Evolutionary conservation across 768 basidiomycete genomes (phyloP).

Genomic region (Tricholoma sp.): DNA sequence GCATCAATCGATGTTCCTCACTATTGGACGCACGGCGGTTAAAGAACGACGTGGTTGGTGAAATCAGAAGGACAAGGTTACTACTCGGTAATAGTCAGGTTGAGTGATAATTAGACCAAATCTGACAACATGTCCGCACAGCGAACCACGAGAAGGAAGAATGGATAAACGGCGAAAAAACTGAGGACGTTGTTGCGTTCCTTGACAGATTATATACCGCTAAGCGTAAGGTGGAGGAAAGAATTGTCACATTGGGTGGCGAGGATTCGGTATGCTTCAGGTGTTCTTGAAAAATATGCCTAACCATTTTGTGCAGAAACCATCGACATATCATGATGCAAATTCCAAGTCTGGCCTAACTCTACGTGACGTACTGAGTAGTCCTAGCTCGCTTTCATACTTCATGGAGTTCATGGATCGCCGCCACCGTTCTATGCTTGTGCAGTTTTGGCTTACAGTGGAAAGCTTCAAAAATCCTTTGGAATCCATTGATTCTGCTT

Average conservation of each 20-base stretch:
- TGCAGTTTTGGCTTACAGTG: conserved; percentile 97
- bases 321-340: conserved; percentile 37
- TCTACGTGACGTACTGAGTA: conserved; percentile 77
- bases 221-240: conserved; percentile 80
- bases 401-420: conserved; percentile 99
- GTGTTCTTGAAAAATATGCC: background rate
- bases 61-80: conserved; percentile 77
- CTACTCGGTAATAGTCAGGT: conserved; percentile 51
- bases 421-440: conserved; percentile 72
- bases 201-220: conserved; percentile 86
- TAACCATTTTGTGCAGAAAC: conserved; percentile 24
- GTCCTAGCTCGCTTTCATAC: conserved; percentile 88
- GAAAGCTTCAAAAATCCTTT: conserved; percentile 98
- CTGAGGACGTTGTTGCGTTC: conserved; percentile 82
- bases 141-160: conserved; percentile 86
- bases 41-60: conserved; percentile 90
- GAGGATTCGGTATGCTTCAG: conserved; percentile 48
- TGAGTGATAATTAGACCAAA: background rate
- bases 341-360: conserved; percentile 44
- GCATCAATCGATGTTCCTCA: conserved; percentile 77
- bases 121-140: conserved; percentile 19
- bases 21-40: conserved; percentile 85
- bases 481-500: conserved; percentile 74
- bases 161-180: conserved; percentile 82
- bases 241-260: conserved; percentile 75